Conservation (phyloP, 2,329 filamentous ascomycete species). For the Arthrinium phaeospermum region DNA sequence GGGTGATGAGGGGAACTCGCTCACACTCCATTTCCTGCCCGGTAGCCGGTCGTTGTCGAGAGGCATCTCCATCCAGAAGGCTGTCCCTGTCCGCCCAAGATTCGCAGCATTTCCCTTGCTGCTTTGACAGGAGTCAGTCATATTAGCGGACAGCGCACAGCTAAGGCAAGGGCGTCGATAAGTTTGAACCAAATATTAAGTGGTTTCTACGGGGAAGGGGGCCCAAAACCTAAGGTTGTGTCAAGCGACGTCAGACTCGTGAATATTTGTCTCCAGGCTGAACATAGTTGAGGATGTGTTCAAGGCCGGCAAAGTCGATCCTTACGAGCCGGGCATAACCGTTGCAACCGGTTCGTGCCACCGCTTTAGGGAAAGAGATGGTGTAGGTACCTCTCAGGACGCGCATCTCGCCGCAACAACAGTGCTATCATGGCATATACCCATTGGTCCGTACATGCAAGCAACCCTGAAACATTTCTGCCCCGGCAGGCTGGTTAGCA, state of each 20-base stretch:
- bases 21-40: not conserved
- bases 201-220: not conserved
- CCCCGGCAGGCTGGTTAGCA: slow-evolving; percentile 15
- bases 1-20: slow-evolving; percentile 12
- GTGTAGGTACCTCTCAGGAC: not conserved
- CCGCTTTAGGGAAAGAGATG: not conserved
- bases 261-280: not conserved
- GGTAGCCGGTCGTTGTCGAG: not conserved
- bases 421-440: slow-evolving; percentile 18
- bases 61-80: not conserved
- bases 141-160: not conserved
- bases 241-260: not conserved
- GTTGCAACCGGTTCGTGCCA: slow-evolving; percentile 8
- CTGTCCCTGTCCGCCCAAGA: not conserved
- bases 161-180: not conserved
- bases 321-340: slow-evolving; percentile 9
- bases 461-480: slow-evolving; percentile 16
- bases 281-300: not conserved
- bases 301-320: not conserved
- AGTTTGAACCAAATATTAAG: not conserved
- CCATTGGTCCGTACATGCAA: slow-evolving; percentile 14
- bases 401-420: slow-evolving; percentile 4
- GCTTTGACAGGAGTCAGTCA: not conserved
- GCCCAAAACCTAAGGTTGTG: not conserved
- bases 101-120: not conserved